Percentiles rank a stretch among this genome's conserved stretches.
phyloP scores from a whole-genome alignment of 2,329 filamentous ascomycete genomes.

The Bipolaris oryzae region DNA sequence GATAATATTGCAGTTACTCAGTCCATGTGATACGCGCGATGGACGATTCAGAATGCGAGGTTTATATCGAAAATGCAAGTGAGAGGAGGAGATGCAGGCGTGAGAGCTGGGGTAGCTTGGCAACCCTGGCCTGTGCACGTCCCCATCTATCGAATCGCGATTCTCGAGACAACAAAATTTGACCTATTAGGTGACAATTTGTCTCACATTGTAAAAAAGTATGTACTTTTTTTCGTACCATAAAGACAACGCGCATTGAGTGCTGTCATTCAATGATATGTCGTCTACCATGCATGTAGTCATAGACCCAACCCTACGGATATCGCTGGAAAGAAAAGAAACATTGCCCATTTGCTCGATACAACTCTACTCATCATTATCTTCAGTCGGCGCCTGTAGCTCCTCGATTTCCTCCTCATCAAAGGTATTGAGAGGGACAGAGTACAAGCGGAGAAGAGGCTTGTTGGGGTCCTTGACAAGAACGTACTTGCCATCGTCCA shows the following conservation, averaged over 20 bases:
- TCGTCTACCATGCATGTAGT: slow-evolving; percentile 28
- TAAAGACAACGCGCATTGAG: slow-evolving; percentile 8
- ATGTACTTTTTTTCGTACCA: background rate
- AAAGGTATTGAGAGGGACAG: slow-evolving; percentile 84
- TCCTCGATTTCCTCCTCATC: slow-evolving; percentile 89
- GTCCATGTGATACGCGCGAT: background rate
- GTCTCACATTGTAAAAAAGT: background rate
- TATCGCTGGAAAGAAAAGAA: slow-evolving; percentile 27
- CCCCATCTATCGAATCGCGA: background rate
- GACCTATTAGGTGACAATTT: background rate
- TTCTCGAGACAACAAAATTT: background rate
- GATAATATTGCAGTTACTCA: slow-evolving; percentile 2
- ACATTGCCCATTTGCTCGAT: slow-evolving; percentile 2
- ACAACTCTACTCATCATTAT: slow-evolving; percentile 58
- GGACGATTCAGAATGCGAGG: background rate
- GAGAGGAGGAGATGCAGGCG: background rate
- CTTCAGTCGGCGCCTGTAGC: slow-evolving; percentile 61
- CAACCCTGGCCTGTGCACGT: slow-evolving; percentile 3
- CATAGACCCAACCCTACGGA: slow-evolving; percentile 28
- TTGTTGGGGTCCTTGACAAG: slow-evolving; percentile 93
- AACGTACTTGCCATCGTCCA: slow-evolving; percentile 80
- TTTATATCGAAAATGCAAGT: background rate
- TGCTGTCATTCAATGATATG: slow-evolving; percentile 19
- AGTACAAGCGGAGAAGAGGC: slow-evolving; percentile 89
- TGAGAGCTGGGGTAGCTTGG: background rate